Base-by-base conservation (phyloP, 2,329 filamentous ascomycete genomes). In the Fusarium keratoplasticum region DNA sequence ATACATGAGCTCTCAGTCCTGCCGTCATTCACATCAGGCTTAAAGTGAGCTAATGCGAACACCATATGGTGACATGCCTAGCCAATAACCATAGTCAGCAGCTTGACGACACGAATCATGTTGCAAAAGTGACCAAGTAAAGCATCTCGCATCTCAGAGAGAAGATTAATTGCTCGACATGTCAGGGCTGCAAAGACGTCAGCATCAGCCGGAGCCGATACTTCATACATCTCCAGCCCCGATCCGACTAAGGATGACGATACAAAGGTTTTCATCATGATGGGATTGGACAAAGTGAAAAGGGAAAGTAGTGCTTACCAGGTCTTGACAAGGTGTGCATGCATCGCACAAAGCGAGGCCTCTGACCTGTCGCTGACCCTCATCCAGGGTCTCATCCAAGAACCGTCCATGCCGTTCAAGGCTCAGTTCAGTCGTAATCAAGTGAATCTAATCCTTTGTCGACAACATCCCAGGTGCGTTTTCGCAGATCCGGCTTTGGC, bases 181-280 rank as follows among this genome's bases (percentile, higher is more conserved):
- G 76, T 82, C 82, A 77, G 69, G 73, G 77, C 79, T 79, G 73
- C 71, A 67, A 74, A 79, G 72, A 69, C 75, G 74, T 83, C 83
- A 71, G 74, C 77, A 80, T 75, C 60, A 61, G 74, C 72, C 66
- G 50, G 73, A 72, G 77, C 76, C 64, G 76, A 75, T 82, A 76
- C 77, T 69, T 84, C 82, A 58, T 84, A 70, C 76, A 72, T 72
- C 78, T 73, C 72, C 72, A 76, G 73, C 73, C 75, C 72, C 70
- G 80, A 83, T 97, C 92, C 89, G 95, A 87, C 94, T 97, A 97
- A 97, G 95, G 95, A 97, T 97, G 95, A 97, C 94, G 93, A 95
- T 95, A 95, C 77, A 71, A 85, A 89, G 83, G 83, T 87, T 95
- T 91, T 96, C 95, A 96, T 97, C 95, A 96, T 93, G 69, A 70